These are phyloP conservation scores for Flaveria trinervia DNA, from an alignment of 129 eudicot species.

Conservation along the genomic window DNA sequence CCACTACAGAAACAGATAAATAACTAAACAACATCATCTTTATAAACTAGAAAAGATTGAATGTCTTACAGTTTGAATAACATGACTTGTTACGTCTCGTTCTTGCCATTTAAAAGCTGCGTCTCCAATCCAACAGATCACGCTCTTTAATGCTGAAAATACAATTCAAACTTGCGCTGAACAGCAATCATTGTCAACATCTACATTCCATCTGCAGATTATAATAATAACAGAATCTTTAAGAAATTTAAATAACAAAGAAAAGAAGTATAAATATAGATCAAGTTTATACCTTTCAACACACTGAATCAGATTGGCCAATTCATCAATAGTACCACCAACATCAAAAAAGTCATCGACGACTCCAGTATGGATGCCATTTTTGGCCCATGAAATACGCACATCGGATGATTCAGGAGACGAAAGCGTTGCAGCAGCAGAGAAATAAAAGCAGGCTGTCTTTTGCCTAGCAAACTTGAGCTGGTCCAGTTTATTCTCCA, in stretches of 20 bases:
- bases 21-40: background rate
- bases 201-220: conserved; percentile 72
- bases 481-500: conserved; percentile 62
- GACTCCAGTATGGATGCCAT: conserved; percentile 60
- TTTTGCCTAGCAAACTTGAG: conserved; percentile 71
- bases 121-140: conserved; percentile 63
- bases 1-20: conserved; percentile 57
- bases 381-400: conserved; percentile 88
- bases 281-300: conserved; percentile 44
- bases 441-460: conserved; percentile 72
- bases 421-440: conserved; percentile 65
- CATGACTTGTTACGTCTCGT: conserved; percentile 57
- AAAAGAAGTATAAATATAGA: background rate
- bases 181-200: conserved; percentile 51
- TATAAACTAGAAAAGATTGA: background rate
- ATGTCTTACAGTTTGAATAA: conserved; percentile 64
- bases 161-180: conserved; percentile 75
- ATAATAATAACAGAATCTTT: conserved; percentile 1
- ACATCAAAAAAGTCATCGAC: conserved; percentile 88
- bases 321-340: conserved; percentile 78
- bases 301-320: conserved; percentile 54
- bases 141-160: conserved; percentile 64
- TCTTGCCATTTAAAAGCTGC: conserved; percentile 62
- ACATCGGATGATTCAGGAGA: conserved; percentile 77
- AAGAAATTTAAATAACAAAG: conserved; percentile 17